Base-by-base conservation (phyloP, 192 early-diverging fungal species). In the Backusella morwellensis region DNA sequence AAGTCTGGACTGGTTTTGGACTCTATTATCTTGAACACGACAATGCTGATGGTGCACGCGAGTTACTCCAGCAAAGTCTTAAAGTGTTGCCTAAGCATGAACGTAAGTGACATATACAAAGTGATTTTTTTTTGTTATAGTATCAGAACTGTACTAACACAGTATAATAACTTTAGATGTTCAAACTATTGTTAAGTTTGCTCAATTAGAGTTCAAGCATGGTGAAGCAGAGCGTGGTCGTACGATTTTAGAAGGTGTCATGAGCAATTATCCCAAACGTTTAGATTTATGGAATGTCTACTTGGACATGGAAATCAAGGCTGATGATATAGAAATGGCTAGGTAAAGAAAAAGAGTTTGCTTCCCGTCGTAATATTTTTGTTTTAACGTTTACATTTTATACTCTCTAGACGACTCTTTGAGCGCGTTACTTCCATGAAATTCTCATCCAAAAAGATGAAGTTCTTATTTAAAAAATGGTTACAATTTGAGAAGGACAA, bases 391-490 rank as follows among this genome's bases (percentile, higher is more conserved):
- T 35, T 14, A 72, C 19, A 29, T 40, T 50, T 23, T 76, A 12
- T 54, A 29, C 66, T 73, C 52, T 70, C 15, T 80, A 88, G 87
- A 47, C 85, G 91, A 0, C 80, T 99, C 75, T 99, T 99, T 88
- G 92, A 96, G 80, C 92, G 97, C 34, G 91, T 95, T 29, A 92
- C 94, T n/a, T 86, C 87, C 11, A 85, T 97, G 86, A 97, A 96
- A 82, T 87, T 93, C 77, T 97, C 97, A 26, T 93, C 95, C 32
- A 98, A 97, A 88, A 97, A 98, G 90, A 97, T 98, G 95, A 99
- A 98, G 85, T 99, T 96, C 87, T 92, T 99, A 79, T 99, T 99
- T 86, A 99, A 98, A 86, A 95, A 96, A 85, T 99, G 95, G 90
- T 88, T 99, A 68, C 90, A 91, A 26, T 99, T 94, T 82, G 98